These are phyloP conservation scores for Boletellus sp. DNA, from an alignment of 768 basidiomycete species.

Conservation along the genomic window DNA sequence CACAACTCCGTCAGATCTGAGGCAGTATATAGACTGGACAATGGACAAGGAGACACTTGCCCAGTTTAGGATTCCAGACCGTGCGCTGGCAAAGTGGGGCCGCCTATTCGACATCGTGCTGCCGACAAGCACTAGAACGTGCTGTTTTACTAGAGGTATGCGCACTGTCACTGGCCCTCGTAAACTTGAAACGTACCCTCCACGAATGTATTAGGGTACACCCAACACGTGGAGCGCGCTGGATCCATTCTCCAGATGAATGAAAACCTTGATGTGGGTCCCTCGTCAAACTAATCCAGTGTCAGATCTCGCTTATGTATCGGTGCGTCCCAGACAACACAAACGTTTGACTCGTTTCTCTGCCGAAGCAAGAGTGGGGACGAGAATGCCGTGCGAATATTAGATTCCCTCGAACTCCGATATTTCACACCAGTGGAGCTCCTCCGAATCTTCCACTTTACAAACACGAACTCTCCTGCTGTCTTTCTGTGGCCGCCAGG, in stretches of 20 bases:
- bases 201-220: slow-evolving; percentile 53
- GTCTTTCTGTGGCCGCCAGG: slow-evolving; percentile 60
- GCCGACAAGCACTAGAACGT: slow-evolving; percentile 57
- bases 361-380: slow-evolving; percentile 38
- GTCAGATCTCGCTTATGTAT: background rate
- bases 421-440: slow-evolving; percentile 77
- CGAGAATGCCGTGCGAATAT: slow-evolving; percentile 46
- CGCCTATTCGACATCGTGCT: slow-evolving; percentile 75
- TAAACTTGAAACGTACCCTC: background rate
- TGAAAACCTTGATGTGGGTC: slow-evolving; percentile 56
- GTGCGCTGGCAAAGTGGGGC: slow-evolving; percentile 70
- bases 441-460: slow-evolving; percentile 63
- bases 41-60: slow-evolving; percentile 14
- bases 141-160: slow-evolving; percentile 79
- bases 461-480: slow-evolving; percentile 8
- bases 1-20: slow-evolving; percentile 3
- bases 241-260: slow-evolving; percentile 78
- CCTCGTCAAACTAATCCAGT: background rate
- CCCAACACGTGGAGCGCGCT: slow-evolving; percentile 69
- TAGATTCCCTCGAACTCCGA: slow-evolving; percentile 59
- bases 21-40: slow-evolving; percentile 9
- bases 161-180: background rate
- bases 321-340: slow-evolving; percentile 48
- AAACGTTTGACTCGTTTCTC: slow-evolving; percentile 55
- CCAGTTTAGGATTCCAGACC: slow-evolving; percentile 49